Conservation (phyloP, 164 flowering plant genomes). For the Sedum album region DNA sequence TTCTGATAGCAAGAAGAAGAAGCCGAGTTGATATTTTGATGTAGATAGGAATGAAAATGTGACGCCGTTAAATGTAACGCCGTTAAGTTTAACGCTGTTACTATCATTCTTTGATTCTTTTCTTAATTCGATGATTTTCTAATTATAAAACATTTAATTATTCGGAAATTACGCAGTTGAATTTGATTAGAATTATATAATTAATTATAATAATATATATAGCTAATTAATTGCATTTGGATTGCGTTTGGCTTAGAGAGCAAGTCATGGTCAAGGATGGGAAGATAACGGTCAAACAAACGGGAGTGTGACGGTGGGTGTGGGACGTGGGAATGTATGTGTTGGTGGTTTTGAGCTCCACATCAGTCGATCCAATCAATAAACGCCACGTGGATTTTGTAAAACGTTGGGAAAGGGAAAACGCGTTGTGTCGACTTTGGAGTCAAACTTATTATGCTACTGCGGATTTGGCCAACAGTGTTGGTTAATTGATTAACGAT, state of each 20-base stretch:
- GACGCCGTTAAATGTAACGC: too few species aligned
- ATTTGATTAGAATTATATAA: too few species aligned
- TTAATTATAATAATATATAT: too few species aligned
- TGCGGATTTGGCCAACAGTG: neutral
- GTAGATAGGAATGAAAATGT: too few species aligned
- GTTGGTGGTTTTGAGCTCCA: neutral
- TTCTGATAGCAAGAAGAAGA: too few species aligned
- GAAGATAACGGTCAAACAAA: neutral
- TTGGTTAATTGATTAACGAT: neutral
- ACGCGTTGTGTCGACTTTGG: neutral
- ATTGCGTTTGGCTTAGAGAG: neutral
- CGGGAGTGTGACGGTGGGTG: neutral
- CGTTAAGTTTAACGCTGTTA: too few species aligned
- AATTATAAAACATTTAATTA: too few species aligned
- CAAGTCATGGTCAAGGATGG: neutral
- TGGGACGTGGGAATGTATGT: neutral
- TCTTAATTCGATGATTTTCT: too few species aligned
- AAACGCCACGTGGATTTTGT: neutral
- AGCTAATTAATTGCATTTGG: too few species aligned
- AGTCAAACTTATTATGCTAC: neutral
- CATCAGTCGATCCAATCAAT: neutral
- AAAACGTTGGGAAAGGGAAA: neutral
- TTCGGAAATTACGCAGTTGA: too few species aligned
- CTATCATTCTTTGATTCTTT: too few species aligned
- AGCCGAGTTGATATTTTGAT: too few species aligned